phyloP scores from a whole-genome alignment of 1,284 basidiomycete species.

The Boletus mariae region DNA sequence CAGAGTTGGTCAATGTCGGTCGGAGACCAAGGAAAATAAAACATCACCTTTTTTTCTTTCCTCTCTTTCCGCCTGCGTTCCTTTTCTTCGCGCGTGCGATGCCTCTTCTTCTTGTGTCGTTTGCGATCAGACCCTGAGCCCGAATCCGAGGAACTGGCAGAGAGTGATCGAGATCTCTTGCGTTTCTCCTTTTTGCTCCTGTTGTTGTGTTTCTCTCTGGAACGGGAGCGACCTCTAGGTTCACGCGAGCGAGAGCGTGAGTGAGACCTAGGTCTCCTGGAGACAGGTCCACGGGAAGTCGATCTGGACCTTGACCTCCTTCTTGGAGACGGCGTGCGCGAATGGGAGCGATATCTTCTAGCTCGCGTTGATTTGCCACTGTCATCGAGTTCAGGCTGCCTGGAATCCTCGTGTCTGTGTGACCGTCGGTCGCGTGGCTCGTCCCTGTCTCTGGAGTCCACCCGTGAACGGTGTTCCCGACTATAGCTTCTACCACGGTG shows the following conservation, averaged over 20 bases:
- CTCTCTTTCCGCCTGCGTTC: constrained; percentile 65
- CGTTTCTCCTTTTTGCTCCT: constrained; percentile 31
- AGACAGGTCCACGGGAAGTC: constrained; percentile 18
- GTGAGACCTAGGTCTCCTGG: constrained; percentile 15
- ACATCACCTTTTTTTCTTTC: constrained; percentile 59
- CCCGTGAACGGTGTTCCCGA: constrained; percentile 12
- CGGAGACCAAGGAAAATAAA: background rate
- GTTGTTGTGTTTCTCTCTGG: constrained; percentile 24
- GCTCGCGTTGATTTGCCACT: constrained; percentile 5
- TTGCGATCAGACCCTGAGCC: constrained; percentile 38
- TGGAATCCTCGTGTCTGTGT: constrained; percentile 14
- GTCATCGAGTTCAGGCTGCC: constrained; percentile 7
- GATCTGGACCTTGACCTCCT: constrained; percentile 28
- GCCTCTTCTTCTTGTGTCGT: constrained; percentile 46
- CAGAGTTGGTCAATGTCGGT: constrained; percentile 12
- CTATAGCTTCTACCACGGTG: constrained; percentile 21
- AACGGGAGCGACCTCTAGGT: constrained; percentile 24
- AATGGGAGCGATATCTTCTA: constrained; percentile 16
- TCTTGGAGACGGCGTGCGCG: constrained; percentile 22
- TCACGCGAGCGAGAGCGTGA: constrained; percentile 29
- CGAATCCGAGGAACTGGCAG: constrained; percentile 32
- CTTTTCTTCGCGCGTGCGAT: constrained; percentile 30
- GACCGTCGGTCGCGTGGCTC: constrained; percentile 20
- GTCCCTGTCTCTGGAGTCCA: constrained; percentile 14
- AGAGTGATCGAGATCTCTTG: constrained; percentile 40